A percentile compares a stretch with the other conserved stretches of the same genome.
phyloP scores from a whole-genome alignment of 2,329 filamentous ascomycete species.

The Rhinocladiella similis region DNA sequence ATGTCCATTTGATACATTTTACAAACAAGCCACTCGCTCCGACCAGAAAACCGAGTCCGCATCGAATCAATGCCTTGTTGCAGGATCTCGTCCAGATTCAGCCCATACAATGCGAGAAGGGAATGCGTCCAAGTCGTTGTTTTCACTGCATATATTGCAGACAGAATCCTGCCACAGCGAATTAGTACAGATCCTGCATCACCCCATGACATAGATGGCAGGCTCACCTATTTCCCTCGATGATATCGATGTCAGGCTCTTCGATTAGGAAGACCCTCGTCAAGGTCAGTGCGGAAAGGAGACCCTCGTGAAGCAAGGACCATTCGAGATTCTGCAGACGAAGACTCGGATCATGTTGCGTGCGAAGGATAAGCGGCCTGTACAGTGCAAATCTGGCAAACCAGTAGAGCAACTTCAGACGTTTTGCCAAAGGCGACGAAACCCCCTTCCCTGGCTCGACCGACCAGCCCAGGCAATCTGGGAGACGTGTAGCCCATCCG shows the following conservation, averaged over 20 bases:
- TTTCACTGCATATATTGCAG: neutral
- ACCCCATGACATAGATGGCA: no score
- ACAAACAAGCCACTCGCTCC: neutral
- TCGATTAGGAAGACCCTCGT: neutral
- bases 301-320: neutral
- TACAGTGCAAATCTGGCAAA: neutral
- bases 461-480: neutral
- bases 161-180: neutral
- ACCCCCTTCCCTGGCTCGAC: neutral
- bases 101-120: neutral
- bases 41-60: neutral
- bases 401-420: slow-evolving; percentile 3
- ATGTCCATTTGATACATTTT: neutral
- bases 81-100: neutral
- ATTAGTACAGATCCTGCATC: no score
- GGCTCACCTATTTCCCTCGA: neutral
- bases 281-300: neutral
- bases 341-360: neutral
- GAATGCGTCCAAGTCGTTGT: no score
- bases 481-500: neutral
- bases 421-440: neutral
- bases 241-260: neutral
- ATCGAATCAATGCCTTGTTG: no score
- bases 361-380: neutral
- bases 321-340: neutral